Conservation (phyloP, 163 green algal genomes). For the Chloromonas sp. region DNA sequence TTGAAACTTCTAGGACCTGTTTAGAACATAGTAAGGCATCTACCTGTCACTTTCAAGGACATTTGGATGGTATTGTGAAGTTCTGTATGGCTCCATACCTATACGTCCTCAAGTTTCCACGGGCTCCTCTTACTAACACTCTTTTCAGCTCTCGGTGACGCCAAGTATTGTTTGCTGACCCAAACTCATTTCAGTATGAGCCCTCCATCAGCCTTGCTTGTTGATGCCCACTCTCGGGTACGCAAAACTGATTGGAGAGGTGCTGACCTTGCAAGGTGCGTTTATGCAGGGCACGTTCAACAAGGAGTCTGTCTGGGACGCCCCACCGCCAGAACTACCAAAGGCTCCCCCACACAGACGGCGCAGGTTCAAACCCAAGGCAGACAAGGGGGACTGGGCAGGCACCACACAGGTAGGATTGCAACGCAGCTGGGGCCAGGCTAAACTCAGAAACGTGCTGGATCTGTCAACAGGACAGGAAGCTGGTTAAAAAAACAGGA, state of each 20-base stretch:
- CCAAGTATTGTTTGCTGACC: too few species aligned
- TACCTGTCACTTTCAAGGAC: neutral
- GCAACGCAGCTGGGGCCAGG: neutral
- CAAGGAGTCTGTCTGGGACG: slow-evolving; percentile 6
- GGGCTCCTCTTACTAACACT: too few species aligned
- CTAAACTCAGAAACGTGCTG: neutral
- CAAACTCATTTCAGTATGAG: too few species aligned
- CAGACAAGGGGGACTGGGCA: neutral
- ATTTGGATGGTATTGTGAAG: too few species aligned
- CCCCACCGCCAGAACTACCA: neutral
- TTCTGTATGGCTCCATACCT: too few species aligned
- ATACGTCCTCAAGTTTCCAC: too few species aligned
- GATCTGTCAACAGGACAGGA: neutral
- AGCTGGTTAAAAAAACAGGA: neutral
- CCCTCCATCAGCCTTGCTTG: too few species aligned
- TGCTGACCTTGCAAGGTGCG: neutral
- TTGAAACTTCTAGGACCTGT: neutral
- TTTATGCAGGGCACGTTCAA: slow-evolving; percentile 8
- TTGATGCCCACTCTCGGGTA: too few species aligned
- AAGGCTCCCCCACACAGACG: neutral
- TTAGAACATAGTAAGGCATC: neutral
- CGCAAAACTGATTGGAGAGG: neutral
- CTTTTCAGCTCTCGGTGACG: too few species aligned
- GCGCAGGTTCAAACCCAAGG: neutral
- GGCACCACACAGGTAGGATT: neutral